Evolutionary conservation across 495 filamentous ascomycete species (phyloP), one percentile per base, ranked within the genome.

Genomic region (Aspergillus baeticus): DNA sequence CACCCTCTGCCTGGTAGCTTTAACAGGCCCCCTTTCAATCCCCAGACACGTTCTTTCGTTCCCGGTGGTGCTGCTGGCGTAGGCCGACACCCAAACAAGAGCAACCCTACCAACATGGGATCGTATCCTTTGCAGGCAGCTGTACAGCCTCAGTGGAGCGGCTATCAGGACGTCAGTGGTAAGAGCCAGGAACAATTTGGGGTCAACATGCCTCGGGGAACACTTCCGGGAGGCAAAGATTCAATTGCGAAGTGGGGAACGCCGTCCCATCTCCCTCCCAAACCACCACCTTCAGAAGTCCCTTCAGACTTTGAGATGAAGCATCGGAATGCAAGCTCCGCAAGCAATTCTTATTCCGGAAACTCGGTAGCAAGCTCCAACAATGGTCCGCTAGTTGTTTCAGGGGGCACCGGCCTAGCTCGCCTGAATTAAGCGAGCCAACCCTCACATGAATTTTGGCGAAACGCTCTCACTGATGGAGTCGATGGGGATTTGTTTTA

Each of bases 31-130:
- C 81, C 87, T 18, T 96, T 97, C 77, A 96, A 97, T 62, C 92
- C 92, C 0, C 91, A 96, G 69, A 96, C 89, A 10, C 88, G 92
- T 56, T 85, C 90, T 2, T 97, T 97, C 64, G 82, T 96, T 38
- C 92, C 92, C 18, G 78, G 80, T 18, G 64, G 67, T 39, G 54
- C 68, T 47, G 50, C 67, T 35, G 48, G 69, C 10, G 21, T 58
- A 22, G 50, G 60, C 2, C 70, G 71, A 35, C 71, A 75, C 46
- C 65, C 68, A 22, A 63, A 47, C 48, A 68, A 70, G 54, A 58
- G 59, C 44, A 54, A 53, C 8, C 68, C 72, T 43, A 68, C 66
- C 62, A 57, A 58, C 33, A 68, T 71, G 59, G 63, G 64, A 51
- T 43, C 67, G 14, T 77, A 72, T 50, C 44, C 59, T 22, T 62